Percentiles rank a stretch among this genome's conserved stretches.
Conservation (phyloP, 306 rosid genomes). For the Sindora glabra region DNA sequence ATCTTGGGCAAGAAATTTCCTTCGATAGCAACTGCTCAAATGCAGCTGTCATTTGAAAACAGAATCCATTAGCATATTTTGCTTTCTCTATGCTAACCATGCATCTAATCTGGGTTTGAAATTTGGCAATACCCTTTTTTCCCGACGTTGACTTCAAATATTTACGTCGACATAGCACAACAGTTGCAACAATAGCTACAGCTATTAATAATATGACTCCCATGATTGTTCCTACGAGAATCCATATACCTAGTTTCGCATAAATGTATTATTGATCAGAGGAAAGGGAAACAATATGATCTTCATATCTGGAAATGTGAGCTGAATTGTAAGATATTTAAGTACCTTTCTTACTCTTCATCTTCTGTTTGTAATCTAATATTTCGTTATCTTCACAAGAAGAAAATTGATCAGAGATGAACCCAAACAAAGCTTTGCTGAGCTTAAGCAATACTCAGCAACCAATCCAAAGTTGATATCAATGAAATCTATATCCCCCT, state of each 20-base stretch:
- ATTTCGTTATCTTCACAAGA: conserved; percentile 3
- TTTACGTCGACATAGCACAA: conserved; percentile 1
- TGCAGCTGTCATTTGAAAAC: not conserved
- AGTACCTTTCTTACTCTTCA: conserved; percentile 14
- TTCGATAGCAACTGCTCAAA: conserved; percentile 19
- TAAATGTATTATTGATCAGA: not conserved
- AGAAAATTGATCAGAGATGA: not conserved
- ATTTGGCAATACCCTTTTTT: conserved; percentile 16
- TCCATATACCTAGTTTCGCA: conserved; percentile 26
- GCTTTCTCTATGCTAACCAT: not conserved
- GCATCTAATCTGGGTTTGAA: not conserved
- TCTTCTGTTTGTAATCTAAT: not conserved
- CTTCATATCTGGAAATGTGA: not conserved
- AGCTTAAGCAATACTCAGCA: not conserved
- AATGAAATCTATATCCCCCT: not conserved
- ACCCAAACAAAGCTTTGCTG: not conserved
- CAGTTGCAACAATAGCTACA: conserved; percentile 3
- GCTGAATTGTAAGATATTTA: not conserved
- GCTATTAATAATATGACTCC: conserved; percentile 5
- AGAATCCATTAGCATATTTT: not conserved
- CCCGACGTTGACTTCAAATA: conserved; percentile 15
- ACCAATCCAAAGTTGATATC: not conserved
- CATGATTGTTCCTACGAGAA: conserved; percentile 16
- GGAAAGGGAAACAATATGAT: not conserved
- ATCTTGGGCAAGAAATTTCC: conserved; percentile 25